phyloP scores from a whole-genome alignment of 116 monocot species.

The Dioscorea cayenensis region DNA sequence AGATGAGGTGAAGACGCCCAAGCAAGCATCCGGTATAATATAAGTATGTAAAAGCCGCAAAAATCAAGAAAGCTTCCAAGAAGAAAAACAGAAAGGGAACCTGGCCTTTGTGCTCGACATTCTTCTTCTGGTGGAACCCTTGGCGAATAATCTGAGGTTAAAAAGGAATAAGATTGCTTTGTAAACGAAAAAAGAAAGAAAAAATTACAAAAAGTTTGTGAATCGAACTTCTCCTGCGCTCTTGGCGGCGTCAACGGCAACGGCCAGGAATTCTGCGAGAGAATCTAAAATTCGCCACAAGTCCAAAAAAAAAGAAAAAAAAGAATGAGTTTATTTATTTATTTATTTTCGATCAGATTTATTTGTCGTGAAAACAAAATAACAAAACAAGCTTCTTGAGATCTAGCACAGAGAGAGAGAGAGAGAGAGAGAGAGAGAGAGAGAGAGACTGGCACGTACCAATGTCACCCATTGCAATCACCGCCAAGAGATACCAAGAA shows the following conservation, averaged over 20 bases:
- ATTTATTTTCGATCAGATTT: background rate
- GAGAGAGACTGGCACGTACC: background rate
- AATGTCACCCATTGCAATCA: background rate
- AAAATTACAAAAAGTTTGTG: background rate
- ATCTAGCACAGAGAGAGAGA: too few species aligned
- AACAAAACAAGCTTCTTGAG: background rate
- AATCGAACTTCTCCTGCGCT: constrained; percentile 67
- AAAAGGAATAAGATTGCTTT: background rate
- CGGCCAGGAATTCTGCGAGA: constrained; percentile 59
- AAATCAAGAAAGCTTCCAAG: background rate
- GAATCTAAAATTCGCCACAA: constrained; percentile 19
- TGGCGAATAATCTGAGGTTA: constrained; percentile 58
- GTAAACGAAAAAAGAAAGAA: background rate
- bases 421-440: too few species aligned
- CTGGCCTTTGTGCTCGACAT: constrained; percentile 95
- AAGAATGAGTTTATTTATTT: too few species aligned
- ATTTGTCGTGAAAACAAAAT: background rate
- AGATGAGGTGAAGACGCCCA: too few species aligned
- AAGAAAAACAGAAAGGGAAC: constrained; percentile 16
- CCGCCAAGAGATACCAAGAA: background rate
- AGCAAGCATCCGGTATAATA: background rate
- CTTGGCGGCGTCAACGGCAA: constrained; percentile 81
- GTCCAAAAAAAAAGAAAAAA: too few species aligned
- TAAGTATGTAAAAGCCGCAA: background rate
- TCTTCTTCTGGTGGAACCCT: constrained; percentile 77